phyloP scores from a whole-genome alignment of 164 flowering plant species.

The Chloranthus sessilifolius region DNA sequence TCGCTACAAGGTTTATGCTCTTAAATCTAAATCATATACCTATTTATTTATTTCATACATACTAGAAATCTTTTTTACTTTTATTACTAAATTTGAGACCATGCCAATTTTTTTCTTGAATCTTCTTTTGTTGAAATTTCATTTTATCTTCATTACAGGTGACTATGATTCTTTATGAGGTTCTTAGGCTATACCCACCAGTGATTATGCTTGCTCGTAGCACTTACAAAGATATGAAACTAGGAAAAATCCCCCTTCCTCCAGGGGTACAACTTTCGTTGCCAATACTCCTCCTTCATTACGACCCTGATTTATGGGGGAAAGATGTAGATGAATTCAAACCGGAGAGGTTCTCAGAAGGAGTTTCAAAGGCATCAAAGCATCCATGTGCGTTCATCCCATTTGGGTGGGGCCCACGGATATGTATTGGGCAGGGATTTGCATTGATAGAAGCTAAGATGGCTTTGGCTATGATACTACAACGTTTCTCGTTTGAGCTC shows the following conservation, averaged over 20 bases:
- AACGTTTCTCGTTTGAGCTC: conserved; percentile 2
- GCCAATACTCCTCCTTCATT: not conserved
- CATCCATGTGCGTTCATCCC: conserved; percentile 2
- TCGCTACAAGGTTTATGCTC: too few species aligned
- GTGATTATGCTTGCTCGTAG: not conserved
- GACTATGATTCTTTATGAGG: conserved; percentile 14
- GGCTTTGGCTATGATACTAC: conserved; percentile 7
- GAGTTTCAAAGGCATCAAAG: conserved; percentile 3
- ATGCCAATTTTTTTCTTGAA: too few species aligned
- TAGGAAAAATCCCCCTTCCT: conserved; percentile 1
- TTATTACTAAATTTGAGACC: not conserved
- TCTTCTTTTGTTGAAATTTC: too few species aligned
- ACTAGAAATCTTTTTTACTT: too few species aligned
- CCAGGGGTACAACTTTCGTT: not conserved
- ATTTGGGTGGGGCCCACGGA: conserved; percentile 6
- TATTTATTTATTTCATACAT: not conserved
- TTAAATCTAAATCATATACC: not conserved
- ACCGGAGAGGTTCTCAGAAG: conserved; percentile 4
- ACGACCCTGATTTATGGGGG: conserved; percentile 13
- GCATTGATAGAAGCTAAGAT: conserved; percentile 5
- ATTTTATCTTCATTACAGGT: conserved; percentile 8
- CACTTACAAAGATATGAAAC: not conserved
- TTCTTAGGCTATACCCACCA: conserved; percentile 11
- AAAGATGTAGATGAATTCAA: conserved; percentile 13
- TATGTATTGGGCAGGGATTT: conserved; percentile 6